phyloP scores from a whole-genome alignment of 106 monocot species.

The Dactylorhiza incarnata region DNA sequence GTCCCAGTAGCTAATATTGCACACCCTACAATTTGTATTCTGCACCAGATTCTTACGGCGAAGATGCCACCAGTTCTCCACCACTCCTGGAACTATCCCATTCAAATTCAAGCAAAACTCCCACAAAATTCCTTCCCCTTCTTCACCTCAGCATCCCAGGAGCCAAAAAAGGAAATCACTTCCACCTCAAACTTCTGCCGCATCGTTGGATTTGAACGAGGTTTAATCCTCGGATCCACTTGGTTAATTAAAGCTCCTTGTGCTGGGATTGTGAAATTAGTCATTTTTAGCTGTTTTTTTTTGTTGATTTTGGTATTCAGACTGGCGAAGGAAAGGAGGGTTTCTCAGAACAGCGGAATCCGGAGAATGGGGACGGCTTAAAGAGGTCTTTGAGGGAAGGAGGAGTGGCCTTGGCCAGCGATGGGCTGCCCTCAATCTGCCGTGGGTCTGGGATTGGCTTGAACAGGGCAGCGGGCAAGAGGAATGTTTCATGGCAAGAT shows the following conservation, averaged over 20 bases:
- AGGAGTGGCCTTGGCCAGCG: constrained; percentile 10
- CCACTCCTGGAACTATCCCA: constrained; percentile 1
- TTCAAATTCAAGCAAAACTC: constrained; percentile 9
- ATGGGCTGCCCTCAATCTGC: constrained; percentile 31
- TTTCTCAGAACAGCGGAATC: constrained; percentile 18
- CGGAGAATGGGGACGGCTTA: background rate
- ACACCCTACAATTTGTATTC: background rate
- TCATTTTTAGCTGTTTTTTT: background rate
- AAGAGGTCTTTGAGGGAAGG: constrained; percentile 20
- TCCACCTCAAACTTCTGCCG: constrained; percentile 7
- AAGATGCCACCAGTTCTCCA: constrained; percentile 27
- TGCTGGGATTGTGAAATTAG: no score
- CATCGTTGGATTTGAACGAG: constrained; percentile 36
- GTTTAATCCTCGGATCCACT: constrained; percentile 12
- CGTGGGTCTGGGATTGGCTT: constrained; percentile 25
- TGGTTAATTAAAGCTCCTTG: background rate
- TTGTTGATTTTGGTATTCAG: constrained; percentile 14
- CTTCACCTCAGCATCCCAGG: background rate
- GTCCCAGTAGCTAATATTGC: background rate
- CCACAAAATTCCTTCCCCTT: background rate
- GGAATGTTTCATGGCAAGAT: constrained; percentile 75
- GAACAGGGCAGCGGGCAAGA: constrained; percentile 30
- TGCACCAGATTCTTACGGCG: constrained; percentile 31
- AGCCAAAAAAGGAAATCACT: constrained; percentile 10
- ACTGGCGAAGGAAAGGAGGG: constrained; percentile 39